Conservation (phyloP, 768 basidiomycete species). For the Suillus lakei region DNA sequence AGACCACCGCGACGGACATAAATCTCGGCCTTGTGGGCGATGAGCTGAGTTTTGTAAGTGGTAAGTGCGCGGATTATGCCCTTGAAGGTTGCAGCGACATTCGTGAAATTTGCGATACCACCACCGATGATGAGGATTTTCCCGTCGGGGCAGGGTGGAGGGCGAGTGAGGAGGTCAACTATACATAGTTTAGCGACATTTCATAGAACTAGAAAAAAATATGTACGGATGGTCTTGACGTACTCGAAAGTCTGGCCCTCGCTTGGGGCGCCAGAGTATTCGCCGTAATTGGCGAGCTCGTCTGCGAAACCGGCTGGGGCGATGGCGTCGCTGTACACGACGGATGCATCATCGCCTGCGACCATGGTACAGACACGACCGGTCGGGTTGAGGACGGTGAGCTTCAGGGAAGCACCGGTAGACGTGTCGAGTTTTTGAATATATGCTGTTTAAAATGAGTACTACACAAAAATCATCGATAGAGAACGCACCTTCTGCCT, state of each 20-base stretch:
- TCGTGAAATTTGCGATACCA: constrained; percentile 99
- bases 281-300: constrained; percentile 99
- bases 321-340: constrained; percentile 76
- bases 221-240: constrained; percentile 94
- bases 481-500: constrained; percentile 67
- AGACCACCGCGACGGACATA: constrained; percentile 98
- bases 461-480: neutral
- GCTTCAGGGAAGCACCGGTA: constrained; percentile 97
- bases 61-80: constrained; percentile 98
- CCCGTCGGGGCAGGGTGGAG: constrained; percentile 79
- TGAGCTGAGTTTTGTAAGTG: constrained; percentile 87
- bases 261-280: constrained; percentile 98
- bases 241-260: constrained; percentile 99
- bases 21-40: constrained; percentile 80
- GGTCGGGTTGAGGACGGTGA: constrained; percentile 93
- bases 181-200: constrained; percentile 11
- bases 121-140: constrained; percentile 99
- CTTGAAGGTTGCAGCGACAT: constrained; percentile 99
- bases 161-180: constrained; percentile 96
- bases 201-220: neutral
- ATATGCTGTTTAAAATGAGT: constrained; percentile 58
- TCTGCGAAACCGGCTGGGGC: constrained; percentile 94
- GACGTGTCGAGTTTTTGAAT: constrained; percentile 98
- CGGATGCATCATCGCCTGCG: constrained; percentile 76
- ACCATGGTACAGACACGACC: constrained; percentile 99